A percentile compares a stretch with the other conserved stretches of the same genome.
Evolutionary conservation across 2,329 filamentous ascomycete species (phyloP).

Genomic region (Annulohypoxylon truncatum): DNA sequence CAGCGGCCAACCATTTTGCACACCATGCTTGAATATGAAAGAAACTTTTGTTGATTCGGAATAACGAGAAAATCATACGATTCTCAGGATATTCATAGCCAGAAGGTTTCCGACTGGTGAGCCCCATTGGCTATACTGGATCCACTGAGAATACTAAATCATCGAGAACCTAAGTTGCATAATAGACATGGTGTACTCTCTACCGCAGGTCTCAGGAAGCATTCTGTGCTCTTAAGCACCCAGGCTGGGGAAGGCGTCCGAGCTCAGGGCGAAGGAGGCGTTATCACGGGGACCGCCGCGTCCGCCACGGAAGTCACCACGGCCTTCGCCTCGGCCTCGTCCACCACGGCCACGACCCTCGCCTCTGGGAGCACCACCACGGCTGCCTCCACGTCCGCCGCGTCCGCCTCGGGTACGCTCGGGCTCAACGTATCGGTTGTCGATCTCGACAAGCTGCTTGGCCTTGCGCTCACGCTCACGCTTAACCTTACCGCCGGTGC

Average conservation of each 20-base stretch:
- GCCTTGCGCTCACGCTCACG: constrained; percentile 91
- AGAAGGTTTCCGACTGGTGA: constrained; percentile 38
- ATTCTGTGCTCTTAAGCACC: constrained; percentile 58
- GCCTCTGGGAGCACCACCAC: constrained; percentile 59
- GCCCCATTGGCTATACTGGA: constrained; percentile 33
- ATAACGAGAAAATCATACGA: constrained; percentile 39
- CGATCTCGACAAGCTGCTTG: constrained; percentile 90
- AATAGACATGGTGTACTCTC: constrained; percentile 31
- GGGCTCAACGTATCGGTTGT: constrained; percentile 82
- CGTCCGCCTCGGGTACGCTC: constrained; percentile 68
- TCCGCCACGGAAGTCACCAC: constrained; percentile 57
- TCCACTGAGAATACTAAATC: constrained; percentile 27
- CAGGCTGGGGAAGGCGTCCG: constrained; percentile 71
- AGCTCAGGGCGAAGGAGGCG: constrained; percentile 64
- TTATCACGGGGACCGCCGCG: constrained; percentile 60
- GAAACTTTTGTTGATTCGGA: constrained; percentile 48
- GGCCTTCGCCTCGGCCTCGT: constrained; percentile 56
- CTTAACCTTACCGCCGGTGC: constrained; percentile 78
- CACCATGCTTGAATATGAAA: constrained; percentile 43
- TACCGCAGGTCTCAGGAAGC: constrained; percentile 26
- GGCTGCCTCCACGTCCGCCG: constrained; percentile 64
- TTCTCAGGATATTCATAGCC: constrained; percentile 42
- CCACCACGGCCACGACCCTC: constrained; percentile 60
- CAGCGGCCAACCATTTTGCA: constrained; percentile 42
- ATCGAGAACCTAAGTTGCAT: constrained; percentile 33